A percentile compares a stretch with the other conserved stretches of the same genome.
These are phyloP conservation scores for Nannizzia gypsea DNA, from an alignment of 2,329 filamentous ascomycete genomes.

Conservation along the genomic window DNA sequence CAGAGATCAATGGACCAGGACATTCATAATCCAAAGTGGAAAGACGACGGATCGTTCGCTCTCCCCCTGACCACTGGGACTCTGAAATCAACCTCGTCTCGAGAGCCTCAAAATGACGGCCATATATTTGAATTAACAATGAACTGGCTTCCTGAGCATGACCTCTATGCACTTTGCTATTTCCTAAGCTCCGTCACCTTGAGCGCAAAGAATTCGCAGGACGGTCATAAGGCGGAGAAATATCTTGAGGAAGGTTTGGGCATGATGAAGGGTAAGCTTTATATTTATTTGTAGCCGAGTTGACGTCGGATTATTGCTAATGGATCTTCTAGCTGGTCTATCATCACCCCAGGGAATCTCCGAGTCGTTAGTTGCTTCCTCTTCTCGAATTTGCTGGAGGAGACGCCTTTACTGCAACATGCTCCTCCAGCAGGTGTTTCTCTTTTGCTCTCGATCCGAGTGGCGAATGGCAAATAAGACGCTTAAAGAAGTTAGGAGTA, in stretches of 20 bases:
- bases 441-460: slow-evolving; percentile 57
- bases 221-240: slow-evolving; percentile 43
- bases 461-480: slow-evolving; percentile 53
- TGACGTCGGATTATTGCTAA: slow-evolving; percentile 3
- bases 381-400: slow-evolving; percentile 52
- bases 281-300: not conserved
- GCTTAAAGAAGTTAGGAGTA: slow-evolving; percentile 42
- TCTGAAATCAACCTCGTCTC: slow-evolving; percentile 24
- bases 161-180: slow-evolving; percentile 49
- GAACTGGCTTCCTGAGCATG: slow-evolving; percentile 48
- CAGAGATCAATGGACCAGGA: slow-evolving; percentile 43
- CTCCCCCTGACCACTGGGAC: slow-evolving; percentile 33
- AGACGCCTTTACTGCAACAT: slow-evolving; percentile 56
- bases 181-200: slow-evolving; percentile 46
- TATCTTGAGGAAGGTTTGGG: slow-evolving; percentile 48
- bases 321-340: slow-evolving; percentile 22
- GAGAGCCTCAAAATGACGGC: slow-evolving; percentile 23
- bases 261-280: slow-evolving; percentile 33
- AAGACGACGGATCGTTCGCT: slow-evolving; percentile 36
- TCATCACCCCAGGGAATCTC: slow-evolving; percentile 32
- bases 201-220: slow-evolving; percentile 44
- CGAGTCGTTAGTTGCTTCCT: slow-evolving; percentile 47
- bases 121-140: slow-evolving; percentile 42
- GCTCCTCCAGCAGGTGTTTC: slow-evolving; percentile 58
- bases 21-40: slow-evolving; percentile 35